phyloP scores from a whole-genome alignment of 2,329 filamentous ascomycete genomes.

The Coleophoma crateriformis region DNA sequence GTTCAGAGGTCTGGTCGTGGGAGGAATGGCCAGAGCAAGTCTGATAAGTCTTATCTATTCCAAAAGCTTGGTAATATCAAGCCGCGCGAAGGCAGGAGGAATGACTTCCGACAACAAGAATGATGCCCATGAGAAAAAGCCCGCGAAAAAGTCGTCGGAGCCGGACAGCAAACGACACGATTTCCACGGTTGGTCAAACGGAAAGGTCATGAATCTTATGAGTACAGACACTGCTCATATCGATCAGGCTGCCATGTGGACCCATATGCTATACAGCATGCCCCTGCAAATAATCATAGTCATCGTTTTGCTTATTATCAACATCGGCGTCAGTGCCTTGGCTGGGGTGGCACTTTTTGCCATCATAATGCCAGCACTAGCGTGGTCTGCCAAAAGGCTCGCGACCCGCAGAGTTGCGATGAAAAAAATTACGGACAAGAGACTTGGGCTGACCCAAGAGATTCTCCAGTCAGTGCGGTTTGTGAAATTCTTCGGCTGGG shows the following conservation, averaged over 20 bases:
- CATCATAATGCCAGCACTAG: conserved; percentile 50
- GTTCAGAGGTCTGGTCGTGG: conserved; percentile 1
- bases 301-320: conserved; percentile 53
- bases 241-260: conserved; percentile 57
- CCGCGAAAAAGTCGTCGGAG: conserved; percentile 24
- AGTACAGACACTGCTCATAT: conserved; percentile 61
- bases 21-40: conserved; percentile 1
- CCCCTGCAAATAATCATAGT: conserved; percentile 54
- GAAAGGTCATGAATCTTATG: conserved; percentile 61
- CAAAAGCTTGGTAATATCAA: conserved; percentile 1
- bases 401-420: conserved; percentile 51
- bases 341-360: conserved; percentile 57
- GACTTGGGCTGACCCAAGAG: conserved; percentile 59
- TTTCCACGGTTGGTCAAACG: conserved; percentile 53
- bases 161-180: conserved; percentile 43
- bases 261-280: conserved; percentile 60
- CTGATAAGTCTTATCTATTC: conserved; percentile 2
- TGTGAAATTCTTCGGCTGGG: conserved; percentile 65
- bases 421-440: conserved; percentile 61
- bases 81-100: conserved; percentile 3
- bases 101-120: neutral
- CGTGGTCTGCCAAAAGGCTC: conserved; percentile 47
- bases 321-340: conserved; percentile 58
- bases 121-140: neutral
- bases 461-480: conserved; percentile 59